phyloP scores from a whole-genome alignment of 1,284 basidiomycete genomes.

The Trichosporon faecale region DNA sequence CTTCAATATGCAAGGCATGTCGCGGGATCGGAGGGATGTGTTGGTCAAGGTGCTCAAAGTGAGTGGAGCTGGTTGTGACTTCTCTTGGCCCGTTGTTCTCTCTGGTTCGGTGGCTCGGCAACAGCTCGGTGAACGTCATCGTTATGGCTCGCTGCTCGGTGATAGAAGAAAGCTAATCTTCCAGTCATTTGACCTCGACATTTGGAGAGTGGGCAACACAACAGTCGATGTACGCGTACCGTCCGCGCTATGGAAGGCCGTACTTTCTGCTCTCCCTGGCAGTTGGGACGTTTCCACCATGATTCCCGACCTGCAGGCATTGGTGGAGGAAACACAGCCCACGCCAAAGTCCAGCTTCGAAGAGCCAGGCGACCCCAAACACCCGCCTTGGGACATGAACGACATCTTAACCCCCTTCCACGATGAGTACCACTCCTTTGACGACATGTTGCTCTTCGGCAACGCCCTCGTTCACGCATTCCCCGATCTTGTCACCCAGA shows the following conservation, averaged over 20 bases:
- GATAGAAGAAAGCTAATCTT: background rate
- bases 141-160: background rate
- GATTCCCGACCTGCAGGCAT: background rate
- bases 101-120: background rate
- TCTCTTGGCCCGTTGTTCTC: background rate
- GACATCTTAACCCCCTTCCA: slow-evolving; percentile 36
- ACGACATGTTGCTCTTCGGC: slow-evolving; percentile 44
- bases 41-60: background rate
- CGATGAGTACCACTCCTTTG: slow-evolving; percentile 45
- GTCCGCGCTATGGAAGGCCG: background rate
- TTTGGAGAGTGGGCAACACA: background rate
- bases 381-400: slow-evolving; percentile 2
- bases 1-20: background rate
- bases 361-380: background rate
- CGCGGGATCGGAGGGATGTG: background rate
- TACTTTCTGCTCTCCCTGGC: background rate
- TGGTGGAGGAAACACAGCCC: background rate
- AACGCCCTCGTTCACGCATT: slow-evolving; percentile 40
- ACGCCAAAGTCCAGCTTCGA: background rate
- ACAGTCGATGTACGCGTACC: background rate
- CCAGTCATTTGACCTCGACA: slow-evolving; percentile 7
- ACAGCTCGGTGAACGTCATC: background rate
- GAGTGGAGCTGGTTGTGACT: background rate
- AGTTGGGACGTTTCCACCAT: background rate
- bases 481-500: slow-evolving; percentile 31